Conservation (phyloP, 83 land plant genomes). For the Diphasiastrum complanatum region DNA sequence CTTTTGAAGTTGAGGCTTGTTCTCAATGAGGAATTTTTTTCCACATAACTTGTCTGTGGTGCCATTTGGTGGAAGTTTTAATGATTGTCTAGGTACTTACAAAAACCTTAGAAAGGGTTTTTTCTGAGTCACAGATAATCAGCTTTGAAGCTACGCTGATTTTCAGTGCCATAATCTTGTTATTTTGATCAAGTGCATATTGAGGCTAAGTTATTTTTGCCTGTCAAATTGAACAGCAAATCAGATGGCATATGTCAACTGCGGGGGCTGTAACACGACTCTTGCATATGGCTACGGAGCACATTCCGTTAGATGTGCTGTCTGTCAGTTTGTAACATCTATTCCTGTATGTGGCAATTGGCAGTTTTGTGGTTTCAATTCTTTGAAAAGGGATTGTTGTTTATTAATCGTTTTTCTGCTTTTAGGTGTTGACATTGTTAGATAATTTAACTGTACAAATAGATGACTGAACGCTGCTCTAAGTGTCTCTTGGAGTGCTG, state of each 20-base stretch:
- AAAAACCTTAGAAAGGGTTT: background rate
- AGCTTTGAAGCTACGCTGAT: too few species aligned
- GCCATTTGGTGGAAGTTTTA: background rate
- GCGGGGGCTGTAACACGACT: constrained; percentile 72
- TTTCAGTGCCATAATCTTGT: too few species aligned
- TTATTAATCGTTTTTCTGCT: background rate
- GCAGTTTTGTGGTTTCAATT: too few species aligned
- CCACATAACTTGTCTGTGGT: background rate
- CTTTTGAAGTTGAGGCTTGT: background rate
- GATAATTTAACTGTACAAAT: background rate
- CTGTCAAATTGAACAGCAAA: too few species aligned
- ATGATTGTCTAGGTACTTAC: background rate
- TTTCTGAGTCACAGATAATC: too few species aligned
- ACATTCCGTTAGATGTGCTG: constrained; percentile 86
- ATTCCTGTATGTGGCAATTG: constrained; percentile 35
- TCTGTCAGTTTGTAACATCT: constrained; percentile 70
- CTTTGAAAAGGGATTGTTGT: too few species aligned
- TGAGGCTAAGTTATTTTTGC: too few species aligned
- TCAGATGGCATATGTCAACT: constrained; percentile 75
- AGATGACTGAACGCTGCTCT: background rate
- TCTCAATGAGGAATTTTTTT: background rate
- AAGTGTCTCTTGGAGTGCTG: too few species aligned
- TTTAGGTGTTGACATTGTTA: constrained; percentile 13
- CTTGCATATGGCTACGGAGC: constrained; percentile 93
- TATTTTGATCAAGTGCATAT: too few species aligned